Base-by-base conservation (phyloP, 2,329 filamentous ascomycete genomes). In the Colletotrichum sp. region DNA sequence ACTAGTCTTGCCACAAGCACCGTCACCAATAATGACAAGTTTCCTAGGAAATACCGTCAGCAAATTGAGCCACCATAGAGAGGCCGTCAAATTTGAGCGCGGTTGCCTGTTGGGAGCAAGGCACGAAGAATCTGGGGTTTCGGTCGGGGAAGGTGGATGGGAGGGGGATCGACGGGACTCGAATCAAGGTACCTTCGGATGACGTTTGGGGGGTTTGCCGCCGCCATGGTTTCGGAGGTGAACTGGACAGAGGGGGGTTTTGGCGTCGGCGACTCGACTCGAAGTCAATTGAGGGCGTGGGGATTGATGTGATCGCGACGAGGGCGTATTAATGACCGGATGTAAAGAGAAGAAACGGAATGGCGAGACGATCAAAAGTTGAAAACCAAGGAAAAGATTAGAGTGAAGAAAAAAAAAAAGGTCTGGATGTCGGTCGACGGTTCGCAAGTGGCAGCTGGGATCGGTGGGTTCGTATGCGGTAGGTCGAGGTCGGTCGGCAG, bases 1-100 rank as follows among this genome's bases (percentile, higher is more conserved):
- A 92, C 95, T 98, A 69, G 97, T 99, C 90, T 99, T 99, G 82
- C 97, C 97, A 87, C 97, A 99, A 80, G 97, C 97, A 89, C 97
- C 97, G 83, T 98, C 96, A 77, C 96, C 96, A 82, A 98, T 98
- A 81, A 98, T 98, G 82, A 98, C 96, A 83, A 98, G 90, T 88
- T 98, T 98, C 89, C 96, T 98, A 9, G 26, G 59, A 62, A 30
- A 30, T 34, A 83, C 10, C 15, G 44, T 34, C 4, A 59, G 24
- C 15, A 32, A 21, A 26, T 30, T 3, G 10, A 13, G 5, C 8
- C 16, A 57, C 6, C 30, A 16, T 15, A 4, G 2, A 49, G 18
- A 24, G 8, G 44, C 26, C 3, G 24, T 68, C n/a, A 44, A 26
- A 32, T 32, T 21, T 36, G 63, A 15, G 67, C 34, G 44, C 24